Evolutionary conservation across 2,329 filamentous ascomycete genomes (phyloP).

Genomic region (Coniochaeta pulveracea): DNA sequence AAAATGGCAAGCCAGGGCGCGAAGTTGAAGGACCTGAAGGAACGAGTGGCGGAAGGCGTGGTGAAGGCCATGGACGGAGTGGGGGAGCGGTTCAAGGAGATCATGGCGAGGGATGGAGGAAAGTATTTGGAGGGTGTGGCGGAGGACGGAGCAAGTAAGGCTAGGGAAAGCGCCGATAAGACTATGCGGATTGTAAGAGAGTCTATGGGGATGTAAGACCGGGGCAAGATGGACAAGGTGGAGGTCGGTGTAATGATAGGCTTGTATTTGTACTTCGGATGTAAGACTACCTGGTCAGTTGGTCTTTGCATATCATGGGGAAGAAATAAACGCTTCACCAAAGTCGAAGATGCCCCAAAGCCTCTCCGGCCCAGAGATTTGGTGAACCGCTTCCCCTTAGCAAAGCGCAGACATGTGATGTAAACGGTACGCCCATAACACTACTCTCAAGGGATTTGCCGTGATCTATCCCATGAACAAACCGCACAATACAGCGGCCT

Average conservation of each 20-base stretch:
- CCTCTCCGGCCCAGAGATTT: too few relatives aligned
- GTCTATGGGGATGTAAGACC: constrained; percentile 34
- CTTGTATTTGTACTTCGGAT: neutral
- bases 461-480: too few relatives aligned
- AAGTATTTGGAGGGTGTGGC: constrained; percentile 38
- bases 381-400: too few relatives aligned
- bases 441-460: too few relatives aligned
- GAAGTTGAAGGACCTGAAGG: constrained; percentile 51
- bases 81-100: constrained; percentile 40
- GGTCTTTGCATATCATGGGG: too few relatives aligned
- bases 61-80: constrained; percentile 40
- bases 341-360: too few relatives aligned
- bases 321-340: too few relatives aligned
- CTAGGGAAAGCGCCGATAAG: constrained; percentile 46
- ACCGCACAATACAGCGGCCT: too few relatives aligned
- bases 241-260: neutral
- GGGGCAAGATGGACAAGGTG: neutral
- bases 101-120: constrained; percentile 26
- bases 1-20: constrained; percentile 18
- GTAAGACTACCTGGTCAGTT: too few relatives aligned
- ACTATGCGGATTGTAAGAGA: constrained; percentile 43
- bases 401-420: too few relatives aligned
- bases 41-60: constrained; percentile 47
- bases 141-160: constrained; percentile 45
- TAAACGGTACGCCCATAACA: too few relatives aligned